phyloP scores from a whole-genome alignment of 2,329 filamentous ascomycete genomes.

The Bipolaris victoriae region DNA sequence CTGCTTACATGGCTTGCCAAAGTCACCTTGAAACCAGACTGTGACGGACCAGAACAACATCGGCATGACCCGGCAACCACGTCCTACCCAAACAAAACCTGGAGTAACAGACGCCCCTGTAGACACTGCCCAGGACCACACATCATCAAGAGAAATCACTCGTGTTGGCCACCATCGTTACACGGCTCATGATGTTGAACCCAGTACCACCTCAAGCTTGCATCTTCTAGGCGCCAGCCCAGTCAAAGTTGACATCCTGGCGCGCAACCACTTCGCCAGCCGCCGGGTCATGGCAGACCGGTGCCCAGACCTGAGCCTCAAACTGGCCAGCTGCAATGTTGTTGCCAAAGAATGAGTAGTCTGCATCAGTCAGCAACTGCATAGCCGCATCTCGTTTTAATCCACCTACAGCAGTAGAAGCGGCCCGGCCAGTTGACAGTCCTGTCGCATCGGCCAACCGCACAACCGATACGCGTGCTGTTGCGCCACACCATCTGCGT shows the following conservation, averaged over 20 bases:
- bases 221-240: slow-evolving; percentile 14
- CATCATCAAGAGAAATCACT: neutral
- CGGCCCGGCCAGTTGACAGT: slow-evolving; percentile 35
- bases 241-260: slow-evolving; percentile 25
- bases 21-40: neutral
- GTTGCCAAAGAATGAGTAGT: slow-evolving; percentile 44
- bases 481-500: slow-evolving; percentile 50
- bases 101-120: neutral
- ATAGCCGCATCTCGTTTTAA: too few relatives aligned
- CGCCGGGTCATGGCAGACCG: slow-evolving; percentile 36
- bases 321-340: slow-evolving; percentile 40
- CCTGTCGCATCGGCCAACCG: slow-evolving; percentile 36
- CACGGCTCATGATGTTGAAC: slow-evolving; percentile 1
- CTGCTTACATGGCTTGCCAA: neutral
- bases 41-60: neutral
- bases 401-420: slow-evolving; percentile 46
- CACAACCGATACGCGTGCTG: slow-evolving; percentile 45
- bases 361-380: slow-evolving; percentile 25
- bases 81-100: neutral
- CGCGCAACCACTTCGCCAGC: slow-evolving; percentile 23
- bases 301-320: slow-evolving; percentile 41
- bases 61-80: neutral
- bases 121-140: neutral
- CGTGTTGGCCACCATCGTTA: neutral
- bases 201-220: neutral